Evolutionary conservation across 352 stramenopile species (phyloP), one percentile per base, ranked within the genome.

Genomic region (Nothophytophthora sp.): DNA sequence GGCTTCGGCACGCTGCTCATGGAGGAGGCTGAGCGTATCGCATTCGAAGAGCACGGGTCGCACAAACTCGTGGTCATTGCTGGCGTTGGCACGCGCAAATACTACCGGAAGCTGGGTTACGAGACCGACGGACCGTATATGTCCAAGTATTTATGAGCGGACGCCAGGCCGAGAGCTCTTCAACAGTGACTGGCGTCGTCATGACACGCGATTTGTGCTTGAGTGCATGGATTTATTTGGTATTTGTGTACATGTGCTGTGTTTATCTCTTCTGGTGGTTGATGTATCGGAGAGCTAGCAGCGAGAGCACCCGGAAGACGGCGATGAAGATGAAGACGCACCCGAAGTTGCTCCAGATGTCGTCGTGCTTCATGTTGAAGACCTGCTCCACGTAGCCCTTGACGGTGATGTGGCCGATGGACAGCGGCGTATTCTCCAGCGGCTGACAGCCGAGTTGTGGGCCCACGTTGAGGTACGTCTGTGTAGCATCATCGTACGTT

Each of bases 71-170:
- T 98, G 18, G 96, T 99, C 6, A 99, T 99, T 65, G 92, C 95
- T 22, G 79, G 96, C 23, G 96, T 99, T 27, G 96, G 96, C 16
- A 99, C 96, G 38, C 77, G 96, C 20, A 81, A 98, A 63, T 99
- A 99, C 73, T 99, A 99, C 70, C 80, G 96, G 39, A 98, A 98
- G 73, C 81, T 99, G 50, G 96, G 96, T 25, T 99, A 98, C 72
- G 77, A 97, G 44, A 76, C 98, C 42, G 94, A 99, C 68, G 96
- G 96, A 35, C 90, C 93, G 8, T 99, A 98, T 76, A 99, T 99
- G 96, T 96, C 81, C 60, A 99, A 99, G 67, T 84, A 80, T 78
- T 73, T 88, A 67, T 88, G 50, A 81, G 20, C n/a, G 22, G 11
- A 25, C 29, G 24, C n/a, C n/a, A n/a, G n/a, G n/a, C n/a, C n/a